Percentiles rank a stretch among this genome's conserved stretches.
These are phyloP conservation scores for Yamadazyma paraphyllophila DNA, from an alignment of 805 yeast genomes.

Conservation along the genomic window DNA sequence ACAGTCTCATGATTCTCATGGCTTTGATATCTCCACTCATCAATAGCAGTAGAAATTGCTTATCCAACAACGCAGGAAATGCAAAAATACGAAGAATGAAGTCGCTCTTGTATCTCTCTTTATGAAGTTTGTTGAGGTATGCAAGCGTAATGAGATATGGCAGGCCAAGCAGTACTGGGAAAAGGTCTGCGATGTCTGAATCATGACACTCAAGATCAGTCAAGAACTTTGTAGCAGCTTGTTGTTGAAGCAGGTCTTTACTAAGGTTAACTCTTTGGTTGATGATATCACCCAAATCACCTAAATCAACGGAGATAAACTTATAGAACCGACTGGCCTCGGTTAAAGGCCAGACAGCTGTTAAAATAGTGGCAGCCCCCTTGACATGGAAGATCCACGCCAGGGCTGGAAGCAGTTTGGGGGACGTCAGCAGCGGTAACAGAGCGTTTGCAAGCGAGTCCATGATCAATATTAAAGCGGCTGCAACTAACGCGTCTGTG, in stretches of 20 bases:
- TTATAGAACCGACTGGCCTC: constrained; percentile 43
- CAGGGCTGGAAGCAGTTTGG: constrained; percentile 77
- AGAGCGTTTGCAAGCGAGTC: constrained; percentile 92
- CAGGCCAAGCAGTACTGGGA: constrained; percentile 78
- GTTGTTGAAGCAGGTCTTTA: constrained; percentile 18
- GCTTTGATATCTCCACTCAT: constrained; percentile 86
- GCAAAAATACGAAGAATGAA: constrained; percentile 86
- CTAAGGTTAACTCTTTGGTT: constrained; percentile 35
- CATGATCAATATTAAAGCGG: constrained; percentile 85
- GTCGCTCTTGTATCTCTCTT: constrained; percentile 80
- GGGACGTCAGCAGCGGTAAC: constrained; percentile 47
- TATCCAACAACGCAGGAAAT: constrained; percentile 88
- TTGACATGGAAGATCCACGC: constrained; percentile 98
- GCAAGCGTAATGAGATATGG: constrained; percentile 88
- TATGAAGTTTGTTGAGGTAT: constrained; percentile 76
- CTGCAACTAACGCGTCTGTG: constrained; percentile 90
- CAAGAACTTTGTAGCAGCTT: constrained; percentile 30
- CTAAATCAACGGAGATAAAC: constrained; percentile 72
- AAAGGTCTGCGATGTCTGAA: constrained; percentile 76
- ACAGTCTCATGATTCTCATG: constrained; percentile 86
- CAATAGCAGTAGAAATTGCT: constrained; percentile 68
- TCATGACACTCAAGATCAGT: constrained; percentile 80
- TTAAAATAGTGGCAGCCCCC: constrained; percentile 92
- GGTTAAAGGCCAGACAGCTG: constrained; percentile 91
- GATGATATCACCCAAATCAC: constrained; percentile 79